A percentile compares a stretch with the other conserved stretches of the same genome.
Conservation (phyloP, 257 asterid genomes). For the Scutellaria minor region DNA sequence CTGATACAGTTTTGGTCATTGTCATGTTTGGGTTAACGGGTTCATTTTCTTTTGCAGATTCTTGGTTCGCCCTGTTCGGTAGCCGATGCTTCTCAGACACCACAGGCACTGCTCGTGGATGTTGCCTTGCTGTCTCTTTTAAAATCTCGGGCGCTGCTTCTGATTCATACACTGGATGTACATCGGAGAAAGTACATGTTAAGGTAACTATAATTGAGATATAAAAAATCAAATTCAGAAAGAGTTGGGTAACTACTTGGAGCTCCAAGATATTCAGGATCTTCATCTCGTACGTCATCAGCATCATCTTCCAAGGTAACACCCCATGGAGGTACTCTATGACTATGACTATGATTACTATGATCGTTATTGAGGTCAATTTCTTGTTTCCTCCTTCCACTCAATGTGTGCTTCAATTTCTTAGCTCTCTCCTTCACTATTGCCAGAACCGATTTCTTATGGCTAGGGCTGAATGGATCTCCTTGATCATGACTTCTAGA, state of each 20-base stretch:
- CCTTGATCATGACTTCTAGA: slow-evolving; percentile 51
- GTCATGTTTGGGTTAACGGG: slow-evolving; percentile 43
- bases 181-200: neutral
- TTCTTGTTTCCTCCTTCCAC: slow-evolving; percentile 55
- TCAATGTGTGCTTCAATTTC: slow-evolving; percentile 64
- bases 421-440: slow-evolving; percentile 87
- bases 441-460: slow-evolving; percentile 69
- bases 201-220: neutral
- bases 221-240: neutral
- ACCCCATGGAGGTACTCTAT: slow-evolving; percentile 49
- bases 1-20: slow-evolving; percentile 48
- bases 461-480: slow-evolving; percentile 43
- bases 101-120: slow-evolving; percentile 83
- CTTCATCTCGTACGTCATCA: slow-evolving; percentile 50
- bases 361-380: slow-evolving; percentile 37
- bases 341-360: neutral
- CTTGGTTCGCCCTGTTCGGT: slow-evolving; percentile 41
- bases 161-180: slow-evolving; percentile 85
- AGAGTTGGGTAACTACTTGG: slow-evolving; percentile 64
- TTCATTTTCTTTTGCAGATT: slow-evolving; percentile 25
- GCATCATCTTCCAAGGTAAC: slow-evolving; percentile 49
- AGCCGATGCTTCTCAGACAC: slow-evolving; percentile 57
- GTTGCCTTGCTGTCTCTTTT: slow-evolving; percentile 80
- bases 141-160: slow-evolving; percentile 73
- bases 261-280: slow-evolving; percentile 95